A percentile compares a stretch with the other conserved stretches of the same genome.
Conservation (phyloP, 176 grass and related monocot species). For the Chrysopogon serrulatus region DNA sequence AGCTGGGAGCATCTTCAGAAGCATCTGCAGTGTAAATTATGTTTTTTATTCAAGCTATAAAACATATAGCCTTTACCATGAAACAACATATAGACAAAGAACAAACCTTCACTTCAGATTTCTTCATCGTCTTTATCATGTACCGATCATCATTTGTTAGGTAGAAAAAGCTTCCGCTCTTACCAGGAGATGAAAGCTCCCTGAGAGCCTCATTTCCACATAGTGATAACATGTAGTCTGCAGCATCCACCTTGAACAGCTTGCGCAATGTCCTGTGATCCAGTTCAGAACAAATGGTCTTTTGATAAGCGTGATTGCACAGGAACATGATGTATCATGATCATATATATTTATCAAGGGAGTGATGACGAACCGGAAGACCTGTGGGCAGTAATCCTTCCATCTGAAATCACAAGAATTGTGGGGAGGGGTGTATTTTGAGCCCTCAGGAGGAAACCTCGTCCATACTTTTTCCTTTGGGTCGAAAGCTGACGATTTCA, state of each 20-base stretch:
- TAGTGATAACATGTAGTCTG: conserved; percentile 92
- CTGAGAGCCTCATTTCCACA: conserved; percentile 83
- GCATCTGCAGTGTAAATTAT: conserved; percentile 45
- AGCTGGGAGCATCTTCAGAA: conserved; percentile 94
- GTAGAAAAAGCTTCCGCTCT: conserved; percentile 98
- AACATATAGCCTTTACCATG: neutral
- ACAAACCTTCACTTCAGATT: conserved; percentile 93
- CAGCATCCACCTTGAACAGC: conserved; percentile 91
- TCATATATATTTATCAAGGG: no score
- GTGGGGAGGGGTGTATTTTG: no score
- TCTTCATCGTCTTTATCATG: conserved; percentile 99
- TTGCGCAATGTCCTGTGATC: conserved; percentile 76
- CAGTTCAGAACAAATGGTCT: conserved; percentile 1
- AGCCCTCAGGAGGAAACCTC: no score
- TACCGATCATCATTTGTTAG: conserved; percentile 81
- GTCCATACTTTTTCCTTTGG: no score
- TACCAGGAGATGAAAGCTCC: conserved; percentile 89
- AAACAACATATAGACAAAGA: neutral
- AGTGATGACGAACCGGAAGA: no score
- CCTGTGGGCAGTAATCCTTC: no score
- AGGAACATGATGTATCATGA: neutral
- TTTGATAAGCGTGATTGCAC: conserved; percentile 14
- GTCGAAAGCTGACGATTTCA: no score
- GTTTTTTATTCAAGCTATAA: neutral
- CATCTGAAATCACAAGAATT: no score